Evolutionary conservation across 768 basidiomycete species (phyloP).

Genomic region (Arthromyces matolae): DNA sequence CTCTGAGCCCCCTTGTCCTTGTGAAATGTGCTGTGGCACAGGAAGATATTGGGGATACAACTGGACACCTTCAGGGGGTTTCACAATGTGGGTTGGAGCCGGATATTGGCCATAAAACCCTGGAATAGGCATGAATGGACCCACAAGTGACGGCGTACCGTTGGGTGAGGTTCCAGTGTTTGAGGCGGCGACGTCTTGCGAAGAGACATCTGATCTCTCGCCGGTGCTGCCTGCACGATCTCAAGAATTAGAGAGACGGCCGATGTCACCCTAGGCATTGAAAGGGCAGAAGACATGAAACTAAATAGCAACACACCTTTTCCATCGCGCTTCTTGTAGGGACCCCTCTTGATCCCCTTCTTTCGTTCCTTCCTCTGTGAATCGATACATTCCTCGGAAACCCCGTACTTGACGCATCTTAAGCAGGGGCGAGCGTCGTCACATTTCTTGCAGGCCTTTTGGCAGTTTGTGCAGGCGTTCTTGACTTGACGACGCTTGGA

Average conservation of each 20-base stretch:
- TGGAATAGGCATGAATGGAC: slow-evolving; percentile 52
- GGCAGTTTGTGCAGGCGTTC: slow-evolving; percentile 88
- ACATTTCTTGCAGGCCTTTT: slow-evolving; percentile 90
- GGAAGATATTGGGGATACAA: slow-evolving; percentile 37
- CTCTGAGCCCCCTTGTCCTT: slow-evolving; percentile 17
- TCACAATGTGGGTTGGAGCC: slow-evolving; percentile 40
- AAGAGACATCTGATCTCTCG: slow-evolving; percentile 37
- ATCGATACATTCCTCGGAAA: slow-evolving; percentile 83
- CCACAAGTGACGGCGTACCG: slow-evolving; percentile 43
- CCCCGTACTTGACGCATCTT: slow-evolving; percentile 88
- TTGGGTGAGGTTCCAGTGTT: slow-evolving; percentile 39
- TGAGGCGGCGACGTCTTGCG: slow-evolving; percentile 39
- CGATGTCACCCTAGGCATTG: slow-evolving; percentile 23
- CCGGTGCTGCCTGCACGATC: slow-evolving; percentile 57
- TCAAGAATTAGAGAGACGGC: slow-evolving; percentile 43
- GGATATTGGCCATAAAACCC: slow-evolving; percentile 57
- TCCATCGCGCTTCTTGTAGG: slow-evolving; percentile 95
- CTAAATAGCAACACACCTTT: slow-evolving; percentile 55
- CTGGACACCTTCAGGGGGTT: slow-evolving; percentile 49
- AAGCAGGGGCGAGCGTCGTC: slow-evolving; percentile 91
- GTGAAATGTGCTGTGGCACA: slow-evolving; percentile 17
- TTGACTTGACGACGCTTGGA: slow-evolving; percentile 86
- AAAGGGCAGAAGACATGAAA: slow-evolving; percentile 13
- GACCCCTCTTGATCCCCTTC: slow-evolving; percentile 81
- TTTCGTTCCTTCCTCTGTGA: slow-evolving; percentile 91